Evolutionary conservation across 495 filamentous ascomycete species (phyloP), one percentile per base, ranked within the genome.

Genomic region (Cercophora samala): DNA sequence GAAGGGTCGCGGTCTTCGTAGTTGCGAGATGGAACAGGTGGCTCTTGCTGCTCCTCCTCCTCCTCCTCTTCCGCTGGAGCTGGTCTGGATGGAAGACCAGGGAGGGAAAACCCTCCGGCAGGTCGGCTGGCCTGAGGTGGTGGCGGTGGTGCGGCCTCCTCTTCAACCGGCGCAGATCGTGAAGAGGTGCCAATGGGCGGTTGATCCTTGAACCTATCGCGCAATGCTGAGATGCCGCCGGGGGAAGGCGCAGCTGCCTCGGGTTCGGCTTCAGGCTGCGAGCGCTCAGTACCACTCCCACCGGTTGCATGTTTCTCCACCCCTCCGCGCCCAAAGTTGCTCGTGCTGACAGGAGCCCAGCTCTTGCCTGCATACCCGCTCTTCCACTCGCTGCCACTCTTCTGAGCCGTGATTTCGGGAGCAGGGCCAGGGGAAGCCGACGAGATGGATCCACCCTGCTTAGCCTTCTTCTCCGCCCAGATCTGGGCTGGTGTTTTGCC

Each of bases 401-500:
- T 79, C 73, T 96, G 91, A 55, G 81, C 81, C 29, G 80, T 76
- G 46, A 93, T 77, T 0, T 89, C 83, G 23, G 88, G 77, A 1
- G 86, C 72, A 8, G 71, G 9, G 52, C 79, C 73, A 24, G 78
- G 74, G 0, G 77, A 71, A 32, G 76, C 78, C 21, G 80, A 75
- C 58, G 80, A 81, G 58, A 80, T 80, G 37, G 75, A 68, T 25
- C 88, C 90, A 21, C 89, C 83, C 73, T 96, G 90, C 63, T 87
- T 86, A 24, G 90, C 92, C 80, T 97, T 99, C 77, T 91, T 96
- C 79, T 99, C 95, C 0, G 93, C 93, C 95, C 95, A 99, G 19
- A 97, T 76, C 74, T 99, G 95, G 23, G 96, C 93, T 19, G 95
- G 95, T 5, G 95, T 97, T 80, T 98, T 99, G 58, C 93, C 94